Evolutionary conservation across 2,329 filamentous ascomycete genomes (phyloP), one percentile per base, ranked within the genome.

Genomic region (Alternaria incomplexa): DNA sequence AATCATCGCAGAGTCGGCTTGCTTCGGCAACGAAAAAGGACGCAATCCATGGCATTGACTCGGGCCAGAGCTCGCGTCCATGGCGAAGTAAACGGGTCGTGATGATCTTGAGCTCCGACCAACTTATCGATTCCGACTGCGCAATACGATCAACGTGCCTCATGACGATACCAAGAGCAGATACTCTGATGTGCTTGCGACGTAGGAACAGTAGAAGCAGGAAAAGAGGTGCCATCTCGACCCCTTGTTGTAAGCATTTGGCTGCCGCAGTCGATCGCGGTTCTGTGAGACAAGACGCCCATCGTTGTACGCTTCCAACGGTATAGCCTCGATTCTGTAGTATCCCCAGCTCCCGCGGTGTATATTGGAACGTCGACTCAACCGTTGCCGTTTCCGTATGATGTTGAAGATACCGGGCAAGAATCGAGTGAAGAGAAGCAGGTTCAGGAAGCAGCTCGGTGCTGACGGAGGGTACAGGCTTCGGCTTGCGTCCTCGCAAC

Each of bases 41-140:
- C 6, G 76, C 68, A 46, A 77, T 73, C 72, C 73, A 75, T 17
- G 77, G 73, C 6, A 78, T 65, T 4, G 71, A 67, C 55, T 79
- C 74, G 32, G 77, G 74, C 75, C 73, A 74, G 20, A 70, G 40
- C 26, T 54, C 22, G 10, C 77, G 77, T 12, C 72, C 76, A 63
- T 79, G 77, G 12, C 74, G 73, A 47, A 77, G 51, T 23, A 78
- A 43, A 15, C 76, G 72, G 44, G 73, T 59, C 9, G 65, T 53
- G 2, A 78, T 61, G 13, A 75, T 64, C 51, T 73, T 72, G 15
- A 79, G 67, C 4, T 58, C 26, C 1, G 40, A 46, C 76, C 77
- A 79, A 9, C 25, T 45, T 5, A 77, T 61, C 2, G 58, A 32
- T 25, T 71, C 68, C 5, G 30, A 26, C 12, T 62, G 57, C 22